Evolutionary conservation across 2,329 filamentous ascomycete species (phyloP).

Genomic region (Chrysoporthe puriensis): DNA sequence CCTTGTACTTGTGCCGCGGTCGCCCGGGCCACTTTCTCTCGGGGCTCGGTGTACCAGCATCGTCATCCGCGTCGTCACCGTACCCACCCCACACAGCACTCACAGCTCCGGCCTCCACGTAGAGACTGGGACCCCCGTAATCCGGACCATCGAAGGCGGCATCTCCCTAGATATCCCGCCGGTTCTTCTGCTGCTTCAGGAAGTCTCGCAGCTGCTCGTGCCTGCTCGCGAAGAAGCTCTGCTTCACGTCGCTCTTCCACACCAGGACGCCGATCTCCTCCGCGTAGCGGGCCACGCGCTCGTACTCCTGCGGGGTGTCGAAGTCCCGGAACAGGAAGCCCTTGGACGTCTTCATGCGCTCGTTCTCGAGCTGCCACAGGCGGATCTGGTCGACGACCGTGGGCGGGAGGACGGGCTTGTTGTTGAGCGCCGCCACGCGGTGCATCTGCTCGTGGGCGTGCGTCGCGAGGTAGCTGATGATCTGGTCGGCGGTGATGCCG

Average conservation of each 20-base stretch:
- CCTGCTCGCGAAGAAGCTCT: slow-evolving; percentile 89
- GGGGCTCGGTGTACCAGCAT: neutral
- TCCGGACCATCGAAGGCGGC: slow-evolving; percentile 2
- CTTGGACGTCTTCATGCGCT: slow-evolving; percentile 81
- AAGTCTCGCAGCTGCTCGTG: slow-evolving; percentile 87
- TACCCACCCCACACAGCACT: neutral
- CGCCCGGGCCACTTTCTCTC: slow-evolving; percentile 1
- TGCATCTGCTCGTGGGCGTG: slow-evolving; percentile 96
- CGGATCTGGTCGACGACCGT: slow-evolving; percentile 97
- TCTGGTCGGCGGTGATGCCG: slow-evolving; percentile 94
- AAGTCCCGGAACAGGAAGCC: slow-evolving; percentile 95
- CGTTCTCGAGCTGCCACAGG: slow-evolving; percentile 96
- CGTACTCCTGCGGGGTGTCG: slow-evolving; percentile 69
- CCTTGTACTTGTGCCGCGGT: neutral
- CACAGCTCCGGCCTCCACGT: neutral
- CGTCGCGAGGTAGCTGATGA: slow-evolving; percentile 87
- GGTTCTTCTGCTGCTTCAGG: slow-evolving; percentile 66
- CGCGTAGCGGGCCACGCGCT: slow-evolving; percentile 74
- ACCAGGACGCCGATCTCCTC: slow-evolving; percentile 88
- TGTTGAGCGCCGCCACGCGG: slow-evolving; percentile 60
- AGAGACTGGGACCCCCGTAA: neutral
- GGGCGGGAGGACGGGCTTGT: slow-evolving; percentile 79
- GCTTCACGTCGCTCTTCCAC: slow-evolving; percentile 80
- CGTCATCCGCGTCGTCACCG: neutral
- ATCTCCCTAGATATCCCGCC: slow-evolving; percentile 34